phyloP scores from a whole-genome alignment of 805 yeast genomes.

The Brettanomyces bruxellensis region DNA sequence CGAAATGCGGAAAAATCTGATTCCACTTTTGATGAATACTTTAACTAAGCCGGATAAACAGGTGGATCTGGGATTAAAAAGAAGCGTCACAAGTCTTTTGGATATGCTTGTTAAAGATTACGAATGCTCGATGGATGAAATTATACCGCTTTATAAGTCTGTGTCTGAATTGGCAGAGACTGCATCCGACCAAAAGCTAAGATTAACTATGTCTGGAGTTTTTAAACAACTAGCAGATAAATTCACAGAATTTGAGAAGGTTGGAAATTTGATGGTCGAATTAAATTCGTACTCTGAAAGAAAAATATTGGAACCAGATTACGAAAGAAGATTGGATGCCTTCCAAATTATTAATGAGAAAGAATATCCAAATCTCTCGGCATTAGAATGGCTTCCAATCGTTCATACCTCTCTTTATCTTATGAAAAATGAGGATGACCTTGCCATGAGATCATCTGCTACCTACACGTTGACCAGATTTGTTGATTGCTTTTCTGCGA shows the following conservation, averaged over 20 bases:
- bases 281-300: conserved; percentile 60
- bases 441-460: conserved; percentile 73
- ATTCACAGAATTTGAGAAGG: conserved; percentile 32
- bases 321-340: conserved; percentile 61
- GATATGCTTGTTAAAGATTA: conserved; percentile 43
- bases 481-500: conserved; percentile 43
- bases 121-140: conserved; percentile 43
- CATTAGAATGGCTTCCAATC: conserved; percentile 72
- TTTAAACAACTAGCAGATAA: conserved; percentile 50
- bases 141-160: conserved; percentile 25
- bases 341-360: conserved; percentile 57
- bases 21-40: conserved; percentile 49
- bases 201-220: conserved; percentile 52
- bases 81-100: conserved; percentile 48
- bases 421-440: conserved; percentile 70
- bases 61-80: conserved; percentile 43
- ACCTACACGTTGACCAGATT: conserved; percentile 53
- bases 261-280: conserved; percentile 47
- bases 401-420: conserved; percentile 59
- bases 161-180: conserved; percentile 40
- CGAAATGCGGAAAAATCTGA: conserved; percentile 41
- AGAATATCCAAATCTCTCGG: conserved; percentile 32
- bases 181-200: conserved; percentile 50
- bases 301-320: conserved; percentile 69
- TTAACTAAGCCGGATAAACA: conserved; percentile 48